Base-by-base conservation (phyloP, 1,139 yeast species). In the Candida labiduridarum region DNA sequence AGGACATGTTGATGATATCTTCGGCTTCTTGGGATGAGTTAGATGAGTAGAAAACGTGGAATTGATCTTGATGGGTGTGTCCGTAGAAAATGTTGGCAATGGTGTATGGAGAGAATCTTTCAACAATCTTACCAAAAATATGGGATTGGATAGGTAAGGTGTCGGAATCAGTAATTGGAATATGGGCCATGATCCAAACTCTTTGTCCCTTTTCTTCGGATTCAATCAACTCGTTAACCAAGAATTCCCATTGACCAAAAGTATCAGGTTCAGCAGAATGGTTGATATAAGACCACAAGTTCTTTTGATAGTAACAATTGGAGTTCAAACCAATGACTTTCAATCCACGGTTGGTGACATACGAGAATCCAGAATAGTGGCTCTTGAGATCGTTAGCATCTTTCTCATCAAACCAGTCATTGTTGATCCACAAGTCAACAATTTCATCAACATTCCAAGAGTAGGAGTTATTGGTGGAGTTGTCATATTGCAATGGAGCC, bases 101-200 rank as follows among this genome's bases (percentile, higher is more conserved):
- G 11, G 87, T 83, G 58, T 77, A 79, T 25, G 89, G 89, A 39
- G 87, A 80, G 63, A 85, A 86, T 60, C 91, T 75, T 58, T 83
- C 83, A 25, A 86, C 76, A 45, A 85, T 81, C 55, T 80, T 80
- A 35, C 78, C 71, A 54, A 84, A 81, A 41, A 82, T 71, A 45
- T 78, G 71, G 10, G 88, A 78, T 47, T 83, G 85, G 40, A 82
- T 70, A n/a, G 90, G 89, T 48, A 85, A 67, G 15, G 86, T 74
- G 57, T 85, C 88, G 34, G 31, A 46, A 52, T 75, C 79, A 19
- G 82, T 78, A 4, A 79, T 72, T 39, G 91, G 90, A 46, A 85
- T 82, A 62, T 86, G 91, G 19, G 88, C 83, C 62, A 84, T 76
- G 51, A 86, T 73, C 91, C 91, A 86, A 5, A 84, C 91, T 56